Evolutionary conservation across 1,284 basidiomycete genomes (phyloP).

Genomic region (Amylostereum areolatum): DNA sequence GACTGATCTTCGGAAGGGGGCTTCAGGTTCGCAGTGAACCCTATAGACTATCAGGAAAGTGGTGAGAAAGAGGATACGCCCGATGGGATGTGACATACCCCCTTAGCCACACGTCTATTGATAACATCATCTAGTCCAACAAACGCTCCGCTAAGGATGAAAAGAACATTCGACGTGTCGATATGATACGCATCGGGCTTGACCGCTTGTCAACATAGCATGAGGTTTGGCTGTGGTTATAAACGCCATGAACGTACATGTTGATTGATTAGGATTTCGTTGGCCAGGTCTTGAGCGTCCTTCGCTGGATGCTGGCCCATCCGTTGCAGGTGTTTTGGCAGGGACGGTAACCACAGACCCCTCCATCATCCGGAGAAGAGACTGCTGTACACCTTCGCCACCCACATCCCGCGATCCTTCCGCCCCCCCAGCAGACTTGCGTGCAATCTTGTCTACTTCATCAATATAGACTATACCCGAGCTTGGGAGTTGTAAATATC

Average conservation of each 20-base stretch:
- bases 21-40: conserved; percentile 72
- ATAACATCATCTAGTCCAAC: conserved; percentile 87
- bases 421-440: conserved; percentile 54
- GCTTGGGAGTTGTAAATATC: conserved; percentile 31
- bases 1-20: conserved; percentile 30
- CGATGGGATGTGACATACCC: conserved; percentile 37
- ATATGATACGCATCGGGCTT: conserved; percentile 68
- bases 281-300: conserved; percentile 41
- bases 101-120: conserved; percentile 73
- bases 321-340: conserved; percentile 54
- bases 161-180: conserved; percentile 86
- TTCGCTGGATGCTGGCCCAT: conserved; percentile 38
- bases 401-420: conserved; percentile 87
- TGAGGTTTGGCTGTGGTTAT: neutral
- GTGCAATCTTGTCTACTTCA: conserved; percentile 91
- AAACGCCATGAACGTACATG: conserved; percentile 23
- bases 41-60: conserved; percentile 61
- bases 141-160: conserved; percentile 90
- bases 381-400: conserved; percentile 95
- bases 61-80: neutral
- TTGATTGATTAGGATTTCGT: conserved; percentile 13
- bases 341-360: conserved; percentile 81
- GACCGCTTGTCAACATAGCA: neutral
- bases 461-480: conserved; percentile 95
- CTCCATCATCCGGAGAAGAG: conserved; percentile 89